A percentile compares a stretch with the other conserved stretches of the same genome.
Evolutionary conservation across 2,329 filamentous ascomycete species (phyloP).

Genomic region (Claviceps quebecensis): DNA sequence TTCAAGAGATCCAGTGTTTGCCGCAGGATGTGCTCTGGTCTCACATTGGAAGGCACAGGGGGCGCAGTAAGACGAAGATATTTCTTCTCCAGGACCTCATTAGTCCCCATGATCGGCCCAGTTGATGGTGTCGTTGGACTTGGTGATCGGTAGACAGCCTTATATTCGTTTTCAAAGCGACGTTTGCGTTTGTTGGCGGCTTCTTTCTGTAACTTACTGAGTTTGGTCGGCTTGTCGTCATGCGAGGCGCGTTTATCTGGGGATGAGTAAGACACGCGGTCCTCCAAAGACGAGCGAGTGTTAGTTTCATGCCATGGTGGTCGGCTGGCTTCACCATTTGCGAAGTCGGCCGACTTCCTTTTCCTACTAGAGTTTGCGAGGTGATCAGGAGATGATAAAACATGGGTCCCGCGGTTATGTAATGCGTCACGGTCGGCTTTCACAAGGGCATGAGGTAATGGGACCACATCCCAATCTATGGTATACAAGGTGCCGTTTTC

Average conservation of each 20-base stretch:
- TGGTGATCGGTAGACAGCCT: slow-evolving; percentile 39
- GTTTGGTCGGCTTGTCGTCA: slow-evolving; percentile 33
- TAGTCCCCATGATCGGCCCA: slow-evolving; percentile 74
- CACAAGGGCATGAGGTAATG: slow-evolving; percentile 74
- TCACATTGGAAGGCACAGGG: slow-evolving; percentile 77
- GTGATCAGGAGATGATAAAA: slow-evolving; percentile 12
- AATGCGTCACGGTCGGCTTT: slow-evolving; percentile 49
- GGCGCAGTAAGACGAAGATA: slow-evolving; percentile 89
- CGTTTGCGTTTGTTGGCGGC: slow-evolving; percentile 71
- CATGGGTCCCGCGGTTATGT: slow-evolving; percentile 21
- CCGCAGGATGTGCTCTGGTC: slow-evolving; percentile 65
- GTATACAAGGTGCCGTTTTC: slow-evolving; percentile 56
- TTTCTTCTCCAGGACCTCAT: slow-evolving; percentile 74
- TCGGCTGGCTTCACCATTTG: slow-evolving; percentile 37
- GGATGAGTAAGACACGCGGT: slow-evolving; percentile 55
- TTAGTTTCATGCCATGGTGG: slow-evolving; percentile 68
- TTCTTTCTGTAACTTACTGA: slow-evolving; percentile 88
- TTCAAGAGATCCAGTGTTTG: slow-evolving; percentile 80
- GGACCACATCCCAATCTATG: slow-evolving; percentile 72
- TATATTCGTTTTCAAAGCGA: slow-evolving; percentile 62
- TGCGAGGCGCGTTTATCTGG: slow-evolving; percentile 26
- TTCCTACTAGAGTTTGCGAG: slow-evolving; percentile 46
- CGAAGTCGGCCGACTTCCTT: slow-evolving; percentile 62
- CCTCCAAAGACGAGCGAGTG: slow-evolving; percentile 44
- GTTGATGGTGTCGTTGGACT: slow-evolving; percentile 42